Conservation (phyloP, 148 eudicot species). For the Rhododendron kiyosumense region DNA sequence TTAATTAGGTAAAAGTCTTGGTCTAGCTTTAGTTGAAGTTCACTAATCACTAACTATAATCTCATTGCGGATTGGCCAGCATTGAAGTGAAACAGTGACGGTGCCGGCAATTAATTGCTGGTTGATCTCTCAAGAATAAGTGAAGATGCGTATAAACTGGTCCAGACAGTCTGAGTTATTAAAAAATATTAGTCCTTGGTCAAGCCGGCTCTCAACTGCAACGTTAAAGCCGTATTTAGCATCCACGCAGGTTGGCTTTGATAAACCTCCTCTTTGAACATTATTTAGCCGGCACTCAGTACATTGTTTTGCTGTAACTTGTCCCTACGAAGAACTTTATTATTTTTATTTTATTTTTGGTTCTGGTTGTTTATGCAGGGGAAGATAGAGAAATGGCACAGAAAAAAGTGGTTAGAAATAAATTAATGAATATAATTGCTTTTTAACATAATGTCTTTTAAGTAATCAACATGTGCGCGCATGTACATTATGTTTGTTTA, state of each 20-base stretch:
- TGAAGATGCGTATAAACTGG: neutral
- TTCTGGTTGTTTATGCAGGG: neutral
- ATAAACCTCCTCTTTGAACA: neutral
- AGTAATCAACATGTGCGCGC: conserved; percentile 6
- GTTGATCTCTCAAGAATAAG: neutral
- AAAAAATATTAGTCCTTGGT: neutral
- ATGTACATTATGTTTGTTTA: neutral
- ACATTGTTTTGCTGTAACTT: conserved; percentile 4
- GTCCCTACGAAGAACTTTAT: neutral
- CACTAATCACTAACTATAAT: neutral
- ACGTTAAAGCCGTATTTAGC: conserved; percentile 9
- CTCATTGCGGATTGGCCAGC: neutral
- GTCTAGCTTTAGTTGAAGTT: neutral
- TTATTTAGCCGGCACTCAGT: neutral
- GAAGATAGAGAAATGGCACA: neutral
- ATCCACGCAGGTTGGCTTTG: neutral
- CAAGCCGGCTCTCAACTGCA: conserved; percentile 10
- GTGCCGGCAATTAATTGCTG: conserved; percentile 1
- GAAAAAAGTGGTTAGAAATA: neutral
- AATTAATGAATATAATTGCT: neutral
- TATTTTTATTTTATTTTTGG: neutral
- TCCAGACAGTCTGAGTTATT: neutral
- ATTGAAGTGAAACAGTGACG: neutral
- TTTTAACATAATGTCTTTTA: neutral
- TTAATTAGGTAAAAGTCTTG: neutral